Conservation (phyloP, 305 asterid species). For the Fraxinus sp. region DNA sequence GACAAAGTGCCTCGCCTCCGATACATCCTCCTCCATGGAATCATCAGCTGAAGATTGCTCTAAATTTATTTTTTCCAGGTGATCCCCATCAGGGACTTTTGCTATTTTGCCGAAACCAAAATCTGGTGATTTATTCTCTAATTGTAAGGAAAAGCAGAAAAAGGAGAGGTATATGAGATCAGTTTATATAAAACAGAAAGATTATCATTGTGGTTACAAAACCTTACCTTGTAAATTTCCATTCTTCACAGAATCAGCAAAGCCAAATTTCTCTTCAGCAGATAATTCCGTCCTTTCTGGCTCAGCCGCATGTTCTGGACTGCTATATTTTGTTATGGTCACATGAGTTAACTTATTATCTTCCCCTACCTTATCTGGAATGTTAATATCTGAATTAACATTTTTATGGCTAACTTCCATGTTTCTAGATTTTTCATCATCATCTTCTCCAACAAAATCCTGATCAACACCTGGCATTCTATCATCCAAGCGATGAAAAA, state of each 20-base stretch:
- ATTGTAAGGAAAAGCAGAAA: not conserved
- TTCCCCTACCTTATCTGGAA: constrained; percentile 22
- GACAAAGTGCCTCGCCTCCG: constrained; percentile 51
- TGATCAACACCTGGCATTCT: constrained; percentile 49
- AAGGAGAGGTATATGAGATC: not conserved
- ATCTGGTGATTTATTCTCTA: constrained; percentile 12
- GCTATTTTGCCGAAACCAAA: constrained; percentile 20
- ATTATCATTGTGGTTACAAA: not conserved
- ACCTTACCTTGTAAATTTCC: constrained; percentile 27
- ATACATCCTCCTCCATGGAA: constrained; percentile 79
- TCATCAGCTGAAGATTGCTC: constrained; percentile 83
- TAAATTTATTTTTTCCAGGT: constrained; percentile 55
- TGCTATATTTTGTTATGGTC: constrained; percentile 16
- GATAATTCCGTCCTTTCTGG: constrained; percentile 20
- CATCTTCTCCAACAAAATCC: constrained; percentile 38
- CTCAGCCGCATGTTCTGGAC: constrained; percentile 13
- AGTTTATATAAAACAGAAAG: not conserved
- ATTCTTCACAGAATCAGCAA: constrained; percentile 26
- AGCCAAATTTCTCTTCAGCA: constrained; percentile 20
- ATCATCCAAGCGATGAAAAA: constrained; percentile 57
- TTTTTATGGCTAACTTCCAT: constrained; percentile 28
- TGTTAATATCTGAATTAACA: constrained; percentile 26
- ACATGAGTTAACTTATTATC: constrained; percentile 26
- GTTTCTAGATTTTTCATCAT: constrained; percentile 19
- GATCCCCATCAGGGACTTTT: constrained; percentile 29